A percentile compares a stretch with the other conserved stretches of the same genome.
phyloP scores from a whole-genome alignment of 2,329 filamentous ascomycete genomes.

The Aspergillus costaricaensis region DNA sequence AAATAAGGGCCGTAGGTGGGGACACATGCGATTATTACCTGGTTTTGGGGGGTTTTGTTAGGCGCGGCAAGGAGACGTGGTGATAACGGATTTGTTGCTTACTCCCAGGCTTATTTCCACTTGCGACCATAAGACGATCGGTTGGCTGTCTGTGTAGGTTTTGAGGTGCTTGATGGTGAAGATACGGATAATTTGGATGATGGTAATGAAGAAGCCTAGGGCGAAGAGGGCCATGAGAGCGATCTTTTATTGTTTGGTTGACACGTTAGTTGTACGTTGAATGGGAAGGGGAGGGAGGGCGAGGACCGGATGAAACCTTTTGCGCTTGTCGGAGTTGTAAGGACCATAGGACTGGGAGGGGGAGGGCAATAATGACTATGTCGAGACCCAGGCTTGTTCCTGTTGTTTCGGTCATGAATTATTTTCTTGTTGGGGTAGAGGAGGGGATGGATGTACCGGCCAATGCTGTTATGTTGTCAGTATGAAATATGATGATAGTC shows the following conservation, averaged over 20 bases:
- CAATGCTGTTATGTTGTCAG: slow-evolving; percentile 2
- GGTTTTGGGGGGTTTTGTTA: background rate
- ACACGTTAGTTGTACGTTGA: background rate
- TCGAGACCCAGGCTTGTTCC: slow-evolving; percentile 29
- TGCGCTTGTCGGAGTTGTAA: slow-evolving; percentile 21
- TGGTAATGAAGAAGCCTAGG: slow-evolving; percentile 54
- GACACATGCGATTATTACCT: slow-evolving; percentile 45
- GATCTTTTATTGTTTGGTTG: slow-evolving; percentile 29
- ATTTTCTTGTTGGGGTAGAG: background rate
- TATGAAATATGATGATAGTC: background rate
- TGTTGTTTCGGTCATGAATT: background rate
- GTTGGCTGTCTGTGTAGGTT: slow-evolving; percentile 50
- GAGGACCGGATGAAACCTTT: slow-evolving; percentile 13
- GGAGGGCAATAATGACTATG: slow-evolving; percentile 27
- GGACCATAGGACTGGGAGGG: slow-evolving; percentile 26
- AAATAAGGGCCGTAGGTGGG: slow-evolving; percentile 50
- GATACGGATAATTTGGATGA: slow-evolving; percentile 56
- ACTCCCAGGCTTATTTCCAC: slow-evolving; percentile 51
- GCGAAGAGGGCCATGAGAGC: slow-evolving; percentile 49
- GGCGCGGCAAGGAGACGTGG: background rate
- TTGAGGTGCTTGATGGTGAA: slow-evolving; percentile 49
- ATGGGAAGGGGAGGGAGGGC: background rate
- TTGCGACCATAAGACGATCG: slow-evolving; percentile 49
- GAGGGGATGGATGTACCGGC: slow-evolving; percentile 4
- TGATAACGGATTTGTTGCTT: background rate